Evolutionary conservation across 441 rosid species (phyloP).

Genomic region (Gossypium davidsonii): DNA sequence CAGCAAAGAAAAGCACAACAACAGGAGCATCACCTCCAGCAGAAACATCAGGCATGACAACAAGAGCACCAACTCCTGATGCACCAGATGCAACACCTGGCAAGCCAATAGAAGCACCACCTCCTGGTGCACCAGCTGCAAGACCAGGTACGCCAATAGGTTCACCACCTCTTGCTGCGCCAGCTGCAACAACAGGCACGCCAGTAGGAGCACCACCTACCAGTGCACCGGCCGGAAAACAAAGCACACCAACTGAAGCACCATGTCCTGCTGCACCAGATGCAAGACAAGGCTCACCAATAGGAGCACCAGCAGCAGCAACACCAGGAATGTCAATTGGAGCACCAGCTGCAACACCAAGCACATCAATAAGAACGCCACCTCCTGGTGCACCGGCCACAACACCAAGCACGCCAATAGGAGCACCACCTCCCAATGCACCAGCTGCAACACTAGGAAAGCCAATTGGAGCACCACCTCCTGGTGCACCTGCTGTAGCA

Average conservation of each 20-base stretch:
- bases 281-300: not conserved
- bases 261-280: not conserved
- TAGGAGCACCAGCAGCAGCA: not conserved
- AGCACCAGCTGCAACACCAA: not conserved
- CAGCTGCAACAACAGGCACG: not conserved
- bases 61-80: not conserved
- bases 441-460: not conserved
- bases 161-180: not conserved
- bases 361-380: not conserved
- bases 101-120: not conserved
- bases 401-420: not conserved
- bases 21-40: slow-evolving; percentile 14
- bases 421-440: not conserved
- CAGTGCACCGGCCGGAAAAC: not conserved
- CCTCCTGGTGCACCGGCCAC: not conserved
- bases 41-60: not conserved
- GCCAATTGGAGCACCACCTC: not conserved
- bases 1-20: not conserved
- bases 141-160: not conserved
- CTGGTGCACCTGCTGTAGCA: not conserved
- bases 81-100: not conserved
- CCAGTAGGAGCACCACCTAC: not conserved
- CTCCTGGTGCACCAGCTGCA: slow-evolving; percentile 8
- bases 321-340: not conserved
- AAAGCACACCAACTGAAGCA: not conserved